These are phyloP conservation scores for Aspergillus carlsbadensis DNA, from an alignment of 495 filamentous ascomycete genomes.

Conservation along the genomic window DNA sequence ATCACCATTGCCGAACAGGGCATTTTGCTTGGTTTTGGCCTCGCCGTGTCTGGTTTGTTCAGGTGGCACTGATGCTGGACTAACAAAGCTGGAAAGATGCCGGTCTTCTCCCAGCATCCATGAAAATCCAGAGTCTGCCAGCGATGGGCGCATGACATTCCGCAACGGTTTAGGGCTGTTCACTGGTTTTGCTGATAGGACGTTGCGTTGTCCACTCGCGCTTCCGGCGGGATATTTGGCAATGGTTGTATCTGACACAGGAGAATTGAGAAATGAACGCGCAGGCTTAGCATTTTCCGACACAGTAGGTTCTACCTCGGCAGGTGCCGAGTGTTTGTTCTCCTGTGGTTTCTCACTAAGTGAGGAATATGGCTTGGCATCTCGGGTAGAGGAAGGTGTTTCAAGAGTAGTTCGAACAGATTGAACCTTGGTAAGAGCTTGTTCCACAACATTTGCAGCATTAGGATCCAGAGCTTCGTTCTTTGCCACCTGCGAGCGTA, in stretches of 20 bases:
- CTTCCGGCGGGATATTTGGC: constrained; percentile 12
- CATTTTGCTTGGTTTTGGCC: constrained; percentile 29
- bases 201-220: neutral
- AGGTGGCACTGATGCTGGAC: constrained; percentile 45
- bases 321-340: neutral
- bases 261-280: constrained; percentile 4
- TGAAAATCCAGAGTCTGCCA: constrained; percentile 85
- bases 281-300: constrained; percentile 4
- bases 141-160: constrained; percentile 21
- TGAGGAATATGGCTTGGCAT: constrained; percentile 2
- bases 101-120: constrained; percentile 84
- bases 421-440: constrained; percentile 70
- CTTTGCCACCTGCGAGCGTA: constrained; percentile 51
- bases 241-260: constrained; percentile 1
- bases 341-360: constrained; percentile 3
- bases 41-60: constrained; percentile 44
- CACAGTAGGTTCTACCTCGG: neutral
- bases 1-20: constrained; percentile 42
- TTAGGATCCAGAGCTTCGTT: constrained; percentile 51
- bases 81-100: constrained; percentile 49
- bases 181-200: constrained; percentile 5
- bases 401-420: constrained; percentile 77
- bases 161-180: constrained; percentile 15
- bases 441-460: constrained; percentile 22
- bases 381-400: constrained; percentile 56